Evolutionary conservation across 306 rosid genomes (phyloP).

Genomic region (Potentilla sterilis): DNA sequence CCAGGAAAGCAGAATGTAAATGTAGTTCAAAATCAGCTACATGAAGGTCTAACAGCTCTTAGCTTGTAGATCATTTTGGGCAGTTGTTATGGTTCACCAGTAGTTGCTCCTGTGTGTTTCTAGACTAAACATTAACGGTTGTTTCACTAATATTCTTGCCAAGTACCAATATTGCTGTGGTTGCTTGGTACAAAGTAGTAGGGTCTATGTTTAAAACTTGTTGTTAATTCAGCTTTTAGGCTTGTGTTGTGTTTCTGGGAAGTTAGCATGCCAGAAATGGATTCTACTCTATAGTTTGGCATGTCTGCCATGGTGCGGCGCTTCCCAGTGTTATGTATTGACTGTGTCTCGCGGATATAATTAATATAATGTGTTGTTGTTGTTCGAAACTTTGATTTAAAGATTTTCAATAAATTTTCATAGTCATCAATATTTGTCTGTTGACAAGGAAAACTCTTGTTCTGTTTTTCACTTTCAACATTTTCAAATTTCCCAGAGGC

Average conservation of each 20-base stretch:
- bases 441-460: no score
- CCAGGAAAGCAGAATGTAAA: not conserved
- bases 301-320: not conserved
- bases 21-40: not conserved
- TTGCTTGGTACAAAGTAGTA: not conserved
- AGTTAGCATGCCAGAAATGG: slow-evolving; percentile 1
- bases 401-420: no score
- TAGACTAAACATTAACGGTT: slow-evolving; percentile 6
- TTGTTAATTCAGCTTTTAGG: slow-evolving; percentile 2
- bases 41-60: not conserved
- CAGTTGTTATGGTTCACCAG: not conserved
- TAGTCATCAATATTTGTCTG: no score
- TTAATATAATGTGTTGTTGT: no score
- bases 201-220: not conserved
- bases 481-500: no score
- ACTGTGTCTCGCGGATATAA: no score
- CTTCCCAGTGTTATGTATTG: not conserved
- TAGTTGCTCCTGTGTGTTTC: not conserved
- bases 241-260: slow-evolving; percentile 5
- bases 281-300: not conserved
- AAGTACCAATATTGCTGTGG: not conserved
- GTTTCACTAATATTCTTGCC: not conserved
- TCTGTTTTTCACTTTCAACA: no score
- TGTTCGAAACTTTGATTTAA: no score
- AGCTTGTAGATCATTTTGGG: not conserved